Conservation (phyloP, 805 yeast species). For the Naumovozyma baii region DNA sequence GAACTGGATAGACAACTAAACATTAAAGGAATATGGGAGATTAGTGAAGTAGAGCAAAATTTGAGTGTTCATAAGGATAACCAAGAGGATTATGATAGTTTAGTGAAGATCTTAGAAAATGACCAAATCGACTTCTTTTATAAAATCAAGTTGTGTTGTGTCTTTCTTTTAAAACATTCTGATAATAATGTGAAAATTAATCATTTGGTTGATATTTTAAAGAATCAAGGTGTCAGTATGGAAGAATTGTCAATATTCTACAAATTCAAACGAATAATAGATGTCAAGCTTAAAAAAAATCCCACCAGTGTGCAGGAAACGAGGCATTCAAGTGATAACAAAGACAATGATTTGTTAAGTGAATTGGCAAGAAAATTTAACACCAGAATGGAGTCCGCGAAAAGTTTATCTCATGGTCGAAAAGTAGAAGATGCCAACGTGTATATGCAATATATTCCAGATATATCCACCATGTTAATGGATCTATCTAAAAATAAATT, state of each 20-base stretch:
- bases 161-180: constrained; percentile 68
- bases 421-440: constrained; percentile 43
- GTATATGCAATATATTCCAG: constrained; percentile 86
- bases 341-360: constrained; percentile 24
- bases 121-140: constrained; percentile 40
- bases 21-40: constrained; percentile 58
- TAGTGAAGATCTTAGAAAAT: constrained; percentile 45
- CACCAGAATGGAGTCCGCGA: constrained; percentile 21
- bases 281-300: background rate
- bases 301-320: background rate
- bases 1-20: constrained; percentile 75
- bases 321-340: constrained; percentile 4
- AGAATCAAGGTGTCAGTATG: constrained; percentile 11
- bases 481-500: constrained; percentile 31
- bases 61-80: constrained; percentile 60
- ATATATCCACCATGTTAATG: constrained; percentile 35
- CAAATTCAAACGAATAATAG: background rate
- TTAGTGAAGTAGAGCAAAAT: constrained; percentile 84
- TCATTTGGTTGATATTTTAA: constrained; percentile 35
- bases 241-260: background rate
- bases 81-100: constrained; percentile 42
- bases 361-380: constrained; percentile 29
- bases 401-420: constrained; percentile 15
- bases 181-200: constrained; percentile 42
- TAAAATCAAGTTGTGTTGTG: constrained; percentile 62